Base-by-base conservation (phyloP, 805 yeast species). In the Zygosaccharomyces pseudorouxii region DNA sequence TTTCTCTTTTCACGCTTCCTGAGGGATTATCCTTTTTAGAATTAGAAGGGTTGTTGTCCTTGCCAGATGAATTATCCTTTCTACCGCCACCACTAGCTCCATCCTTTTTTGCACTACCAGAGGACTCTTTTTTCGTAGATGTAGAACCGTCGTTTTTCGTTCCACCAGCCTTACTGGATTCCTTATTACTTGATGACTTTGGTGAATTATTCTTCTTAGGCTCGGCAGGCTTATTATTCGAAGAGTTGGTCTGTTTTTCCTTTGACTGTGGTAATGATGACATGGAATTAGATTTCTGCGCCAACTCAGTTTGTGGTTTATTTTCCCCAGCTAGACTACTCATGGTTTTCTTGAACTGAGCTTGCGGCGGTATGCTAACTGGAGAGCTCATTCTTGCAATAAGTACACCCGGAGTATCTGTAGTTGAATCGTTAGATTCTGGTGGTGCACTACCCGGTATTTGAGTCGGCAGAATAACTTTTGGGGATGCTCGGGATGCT, bases 381-480 rank as follows among this genome's bases (percentile, higher is more conserved):
- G 63, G 63, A 5, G 63, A 57, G 35, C 51, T 55, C 23, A 55
- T 55, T 38, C 60, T 52, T 9, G 63, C 63, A 7, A 58, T 49
- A 25, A 57, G 36, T n/a, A 52, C 42, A 2, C 52, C 56, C 12
- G 53, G 45, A 1, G 46, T 36, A 25, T 50, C 54, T 14, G 46
- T 12, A 5, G 48, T 25, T 3, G 48, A 48, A 22, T 33, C 50
- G 12, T 30, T 14, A 19, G 42, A 46, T n/a, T 41, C 52, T 14
- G 42, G 27, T 8, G 44, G 33, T 19, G 31, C 29, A 3, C 47
- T 43, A 8, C 54, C 53, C 16, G 51, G 47, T 9, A 43, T 46
- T 36, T 58, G 63, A 3, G 63, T 56, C 41, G 63, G 63, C 20
- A 58, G 44, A 43, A 58, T 58, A 9, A 58, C 55, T 28, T 53